Evolutionary conservation across 2,329 filamentous ascomycete genomes (phyloP).

Genomic region (Juglanconis juglandina): DNA sequence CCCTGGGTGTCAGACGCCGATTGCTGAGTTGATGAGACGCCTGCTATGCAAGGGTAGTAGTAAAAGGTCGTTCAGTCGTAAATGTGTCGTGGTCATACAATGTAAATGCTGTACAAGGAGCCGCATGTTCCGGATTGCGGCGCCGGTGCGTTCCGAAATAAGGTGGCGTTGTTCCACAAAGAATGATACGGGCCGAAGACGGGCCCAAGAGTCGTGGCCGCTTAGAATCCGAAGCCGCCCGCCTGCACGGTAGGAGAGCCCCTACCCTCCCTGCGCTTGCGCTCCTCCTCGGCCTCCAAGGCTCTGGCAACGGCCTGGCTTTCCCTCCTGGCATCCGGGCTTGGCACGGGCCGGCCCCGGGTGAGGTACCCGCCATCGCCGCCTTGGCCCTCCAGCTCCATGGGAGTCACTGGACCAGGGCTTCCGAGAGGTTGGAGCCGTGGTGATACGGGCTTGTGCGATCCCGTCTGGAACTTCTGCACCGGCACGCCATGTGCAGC

Average conservation of each 20-base stretch:
- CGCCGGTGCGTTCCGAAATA: background rate
- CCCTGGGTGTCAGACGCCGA: background rate
- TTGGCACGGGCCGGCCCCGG: constrained; percentile 17
- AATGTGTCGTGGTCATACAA: background rate
- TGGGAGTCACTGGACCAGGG: constrained; percentile 59
- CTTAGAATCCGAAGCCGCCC: constrained; percentile 28
- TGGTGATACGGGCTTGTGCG: constrained; percentile 40
- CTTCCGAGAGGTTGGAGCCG: constrained; percentile 52
- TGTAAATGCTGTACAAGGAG: background rate
- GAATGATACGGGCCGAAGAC: too few relatives aligned
- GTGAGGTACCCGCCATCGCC: constrained; percentile 36
- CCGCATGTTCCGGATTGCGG: too few relatives aligned
- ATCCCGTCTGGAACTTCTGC: constrained; percentile 30
- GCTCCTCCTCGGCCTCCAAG: constrained; percentile 32
- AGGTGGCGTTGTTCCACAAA: background rate
- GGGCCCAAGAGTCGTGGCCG: too few relatives aligned
- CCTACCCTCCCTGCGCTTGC: constrained; percentile 29
- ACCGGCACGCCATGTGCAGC: constrained; percentile 33
- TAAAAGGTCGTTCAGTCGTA: background rate
- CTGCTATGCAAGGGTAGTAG: background rate
- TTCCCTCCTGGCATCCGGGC: constrained; percentile 22
- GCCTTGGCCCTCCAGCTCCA: constrained; percentile 48
- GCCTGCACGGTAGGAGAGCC: constrained; percentile 31
- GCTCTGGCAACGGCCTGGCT: constrained; percentile 27
- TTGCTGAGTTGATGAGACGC: background rate